Evolutionary conservation across 2,329 filamentous ascomycete genomes (phyloP).

Genomic region (Fusarium pseudocircinatum): DNA sequence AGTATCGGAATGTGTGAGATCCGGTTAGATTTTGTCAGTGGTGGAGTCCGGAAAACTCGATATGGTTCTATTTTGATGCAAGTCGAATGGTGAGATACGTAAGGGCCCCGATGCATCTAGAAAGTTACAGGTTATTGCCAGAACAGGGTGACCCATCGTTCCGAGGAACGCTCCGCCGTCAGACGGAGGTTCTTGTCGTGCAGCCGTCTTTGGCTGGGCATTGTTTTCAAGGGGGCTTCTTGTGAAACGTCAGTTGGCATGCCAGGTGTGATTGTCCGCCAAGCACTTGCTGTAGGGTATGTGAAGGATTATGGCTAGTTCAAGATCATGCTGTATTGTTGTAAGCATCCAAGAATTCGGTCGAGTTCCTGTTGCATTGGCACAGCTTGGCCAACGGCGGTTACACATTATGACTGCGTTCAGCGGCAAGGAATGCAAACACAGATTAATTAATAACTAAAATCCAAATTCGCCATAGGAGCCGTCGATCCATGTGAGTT

Average conservation of each 20-base stretch:
- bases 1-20: neutral
- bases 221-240: neutral
- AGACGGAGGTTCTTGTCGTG: neutral
- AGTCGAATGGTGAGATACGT: neutral
- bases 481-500: conserved; percentile 62
- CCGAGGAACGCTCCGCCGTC: neutral
- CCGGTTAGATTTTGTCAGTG: neutral
- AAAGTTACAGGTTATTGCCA: neutral
- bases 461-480: conserved; percentile 69
- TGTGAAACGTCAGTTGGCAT: neutral
- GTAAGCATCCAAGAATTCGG: neutral
- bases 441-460: conserved; percentile 63
- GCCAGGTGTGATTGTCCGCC: neutral
- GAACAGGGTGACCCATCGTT: rapidly evolving
- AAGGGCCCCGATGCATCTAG: neutral
- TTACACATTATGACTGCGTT: neutral
- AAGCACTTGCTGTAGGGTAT: neutral
- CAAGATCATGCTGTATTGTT: neutral
- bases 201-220: neutral
- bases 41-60: neutral
- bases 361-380: neutral
- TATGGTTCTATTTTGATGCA: rapidly evolving
- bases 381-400: neutral
- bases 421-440: neutral
- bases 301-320: no score